Evolutionary conservation across 2,329 filamentous ascomycete genomes (phyloP).

Genomic region (Colletotrichum higginsianum): DNA sequence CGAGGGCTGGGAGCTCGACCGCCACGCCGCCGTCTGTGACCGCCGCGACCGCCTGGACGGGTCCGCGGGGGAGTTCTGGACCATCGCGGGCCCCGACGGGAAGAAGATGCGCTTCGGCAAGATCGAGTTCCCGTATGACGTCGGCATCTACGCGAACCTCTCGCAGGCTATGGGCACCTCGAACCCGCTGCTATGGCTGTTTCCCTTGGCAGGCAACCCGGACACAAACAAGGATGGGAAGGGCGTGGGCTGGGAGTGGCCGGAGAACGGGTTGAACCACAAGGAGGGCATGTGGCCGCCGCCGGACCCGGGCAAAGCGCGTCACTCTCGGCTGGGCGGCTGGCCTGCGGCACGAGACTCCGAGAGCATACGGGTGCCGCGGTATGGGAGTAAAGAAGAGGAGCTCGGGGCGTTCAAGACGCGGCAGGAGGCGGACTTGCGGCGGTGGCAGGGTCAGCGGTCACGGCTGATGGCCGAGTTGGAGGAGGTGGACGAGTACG

Average conservation of each 20-base stretch:
- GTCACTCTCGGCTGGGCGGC: conserved; percentile 55
- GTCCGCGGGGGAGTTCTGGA: conserved; percentile 59
- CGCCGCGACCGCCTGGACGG: conserved; percentile 57
- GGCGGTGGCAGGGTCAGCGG: conserved; percentile 51
- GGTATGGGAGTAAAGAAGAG: conserved; percentile 58
- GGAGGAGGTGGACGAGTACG: conserved; percentile 68
- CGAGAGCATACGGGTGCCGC: conserved; percentile 53
- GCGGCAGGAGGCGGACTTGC: conserved; percentile 65
- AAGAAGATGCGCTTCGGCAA: conserved; percentile 66
- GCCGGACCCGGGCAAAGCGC: conserved; percentile 72
- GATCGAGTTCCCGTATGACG: conserved; percentile 87
- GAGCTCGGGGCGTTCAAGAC: conserved; percentile 64
- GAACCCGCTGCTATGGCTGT: conserved; percentile 78
- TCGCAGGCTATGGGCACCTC: conserved; percentile 80
- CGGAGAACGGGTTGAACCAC: conserved; percentile 85
- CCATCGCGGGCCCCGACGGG: conserved; percentile 54
- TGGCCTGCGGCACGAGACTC: conserved; percentile 56
- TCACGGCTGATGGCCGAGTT: conserved; percentile 63
- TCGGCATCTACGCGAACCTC: conserved; percentile 82
- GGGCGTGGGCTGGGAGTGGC: conserved; percentile 72
- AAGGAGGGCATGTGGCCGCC: conserved; percentile 74
- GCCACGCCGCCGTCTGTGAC: conserved; percentile 71
- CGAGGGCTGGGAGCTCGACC: conserved; percentile 81
- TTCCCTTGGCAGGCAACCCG: conserved; percentile 73
- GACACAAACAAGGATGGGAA: conserved; percentile 54